Evolutionary conservation across 2,329 filamentous ascomycete species (phyloP).

Genomic region (Colletotrichum sp.): DNA sequence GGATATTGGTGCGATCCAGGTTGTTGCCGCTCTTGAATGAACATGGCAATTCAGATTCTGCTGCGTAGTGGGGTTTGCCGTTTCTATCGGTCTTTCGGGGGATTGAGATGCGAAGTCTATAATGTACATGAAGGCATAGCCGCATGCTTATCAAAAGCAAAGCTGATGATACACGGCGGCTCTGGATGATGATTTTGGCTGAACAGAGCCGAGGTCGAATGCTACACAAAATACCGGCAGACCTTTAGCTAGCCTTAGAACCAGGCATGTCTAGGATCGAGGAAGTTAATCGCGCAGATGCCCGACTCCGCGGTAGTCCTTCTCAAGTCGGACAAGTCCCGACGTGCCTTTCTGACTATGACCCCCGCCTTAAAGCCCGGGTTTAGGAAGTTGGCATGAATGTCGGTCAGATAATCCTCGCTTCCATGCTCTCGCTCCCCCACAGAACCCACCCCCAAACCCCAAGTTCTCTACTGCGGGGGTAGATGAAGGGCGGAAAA

Average conservation of each 20-base stretch:
- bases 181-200: not conserved
- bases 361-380: not conserved
- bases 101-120: no score
- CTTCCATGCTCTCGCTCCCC: not conserved
- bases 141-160: no score
- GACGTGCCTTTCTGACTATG: not conserved
- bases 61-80: no score
- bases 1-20: no score
- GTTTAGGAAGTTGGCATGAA: not conserved
- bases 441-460: not conserved
- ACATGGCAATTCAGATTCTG: no score
- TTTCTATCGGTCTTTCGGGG: no score
- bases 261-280: no score
- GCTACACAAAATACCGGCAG: no score
- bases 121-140: no score
- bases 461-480: not conserved
- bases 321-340: not conserved
- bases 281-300: not conserved
- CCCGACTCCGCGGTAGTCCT: fast-evolving
- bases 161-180: no score
- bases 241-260: no score
- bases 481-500: not conserved
- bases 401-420: not conserved
- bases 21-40: no score
- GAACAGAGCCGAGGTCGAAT: not conserved